phyloP scores from a whole-genome alignment of 2,329 filamentous ascomycete genomes.

The Basipetospora chlamydospora region DNA sequence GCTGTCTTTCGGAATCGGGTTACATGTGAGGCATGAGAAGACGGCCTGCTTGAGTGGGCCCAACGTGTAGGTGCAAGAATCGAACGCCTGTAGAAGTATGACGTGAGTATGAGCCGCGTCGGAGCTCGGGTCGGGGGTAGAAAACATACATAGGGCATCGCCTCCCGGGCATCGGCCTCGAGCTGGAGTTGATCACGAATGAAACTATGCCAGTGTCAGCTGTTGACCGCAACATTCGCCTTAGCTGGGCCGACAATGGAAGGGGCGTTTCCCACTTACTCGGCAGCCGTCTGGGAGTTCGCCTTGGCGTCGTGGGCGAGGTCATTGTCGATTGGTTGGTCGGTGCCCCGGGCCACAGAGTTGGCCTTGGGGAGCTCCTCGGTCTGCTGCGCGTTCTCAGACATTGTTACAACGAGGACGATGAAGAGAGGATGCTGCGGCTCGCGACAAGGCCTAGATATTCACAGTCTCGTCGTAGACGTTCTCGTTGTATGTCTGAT shows the following conservation, averaged over 20 bases:
- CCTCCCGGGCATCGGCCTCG: conserved; percentile 89
- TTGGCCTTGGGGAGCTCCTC: too few relatives aligned
- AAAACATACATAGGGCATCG: conserved; percentile 70
- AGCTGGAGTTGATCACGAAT: conserved; percentile 80
- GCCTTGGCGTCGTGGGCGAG: too few relatives aligned
- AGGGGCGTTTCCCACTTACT: conserved; percentile 29
- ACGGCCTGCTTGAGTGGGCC: conserved; percentile 77
- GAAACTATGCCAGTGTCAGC: conserved; percentile 39
- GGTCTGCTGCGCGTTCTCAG: too few relatives aligned
- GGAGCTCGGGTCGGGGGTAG: not conserved
- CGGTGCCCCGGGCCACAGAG: too few relatives aligned
- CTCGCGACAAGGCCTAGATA: too few relatives aligned
- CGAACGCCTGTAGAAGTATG: not conserved
- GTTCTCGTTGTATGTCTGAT: too few relatives aligned
- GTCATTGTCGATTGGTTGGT: too few relatives aligned
- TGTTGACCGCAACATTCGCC: too few relatives aligned
- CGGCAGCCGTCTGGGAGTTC: conserved; percentile 60
- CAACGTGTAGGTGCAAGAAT: conserved; percentile 59
- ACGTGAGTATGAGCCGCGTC: conserved; percentile 10
- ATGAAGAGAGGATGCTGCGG: too few relatives aligned
- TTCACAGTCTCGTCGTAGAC: too few relatives aligned
- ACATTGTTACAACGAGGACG: too few relatives aligned
- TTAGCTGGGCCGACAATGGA: too few relatives aligned
- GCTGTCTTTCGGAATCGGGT: conserved; percentile 54
- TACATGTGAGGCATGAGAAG: conserved; percentile 90